Conservation (phyloP, 768 basidiomycete genomes). For the Macrolepiota dolichaula region DNA sequence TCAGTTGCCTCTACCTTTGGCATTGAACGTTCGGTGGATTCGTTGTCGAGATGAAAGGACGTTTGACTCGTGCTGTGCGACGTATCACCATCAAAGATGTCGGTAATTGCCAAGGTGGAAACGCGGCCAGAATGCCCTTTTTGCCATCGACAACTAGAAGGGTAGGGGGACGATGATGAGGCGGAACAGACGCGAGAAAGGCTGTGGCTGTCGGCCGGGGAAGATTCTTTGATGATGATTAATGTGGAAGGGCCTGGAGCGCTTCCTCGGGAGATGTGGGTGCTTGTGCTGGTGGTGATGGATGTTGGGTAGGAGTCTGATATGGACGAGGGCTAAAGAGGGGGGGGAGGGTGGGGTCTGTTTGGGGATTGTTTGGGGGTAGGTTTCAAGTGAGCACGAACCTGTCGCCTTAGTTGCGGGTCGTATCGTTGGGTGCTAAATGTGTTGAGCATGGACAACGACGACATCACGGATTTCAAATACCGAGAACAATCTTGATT, state of each 20-base stretch:
- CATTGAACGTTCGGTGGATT: background rate
- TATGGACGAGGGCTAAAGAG: background rate
- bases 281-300: background rate
- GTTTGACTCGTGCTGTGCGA: background rate
- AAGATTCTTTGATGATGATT: background rate
- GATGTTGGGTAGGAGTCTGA: background rate
- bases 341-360: too few species aligned
- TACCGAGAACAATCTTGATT: background rate
- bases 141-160: background rate
- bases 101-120: background rate
- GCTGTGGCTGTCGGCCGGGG: background rate
- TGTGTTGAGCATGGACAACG: background rate
- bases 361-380: background rate
- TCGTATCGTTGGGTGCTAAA: conserved; percentile 2
- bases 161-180: background rate
- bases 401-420: background rate
- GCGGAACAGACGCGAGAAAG: background rate
- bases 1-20: background rate
- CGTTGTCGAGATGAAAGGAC: background rate
- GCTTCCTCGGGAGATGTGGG: background rate
- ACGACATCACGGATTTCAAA: background rate
- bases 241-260: background rate
- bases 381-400: background rate
- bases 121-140: background rate
- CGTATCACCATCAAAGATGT: background rate